Evolutionary conservation across 2,329 filamentous ascomycete species (phyloP), one percentile per base, ranked within the genome.

Genomic region (Aspergillus sergii): DNA sequence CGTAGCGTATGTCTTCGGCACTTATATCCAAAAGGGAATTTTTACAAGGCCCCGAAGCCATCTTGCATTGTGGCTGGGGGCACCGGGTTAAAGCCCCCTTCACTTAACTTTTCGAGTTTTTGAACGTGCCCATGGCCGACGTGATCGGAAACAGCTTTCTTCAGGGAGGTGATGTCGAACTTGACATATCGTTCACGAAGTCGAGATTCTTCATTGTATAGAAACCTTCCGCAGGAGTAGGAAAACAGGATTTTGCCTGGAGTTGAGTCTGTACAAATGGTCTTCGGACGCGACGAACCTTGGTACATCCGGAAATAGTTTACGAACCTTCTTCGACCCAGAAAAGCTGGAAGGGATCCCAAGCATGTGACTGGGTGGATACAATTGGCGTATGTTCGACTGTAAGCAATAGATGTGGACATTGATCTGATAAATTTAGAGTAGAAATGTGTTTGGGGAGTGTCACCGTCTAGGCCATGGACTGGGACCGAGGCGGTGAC

Each of bases 1-100:
- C 28, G 69, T 69, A 23, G 66, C 62, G 46, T 69, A 71, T 0
- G 56, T 46, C 39, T 62, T 71, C 5, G 67, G 65, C 1, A 67
- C 68, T 14, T 70, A 62, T 41, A 66, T 64, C n/a, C 23, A 50
- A 56, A 68, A 72, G 30, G 68, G 69, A 19, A 72, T 66, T 36
- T 72, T 72, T 21, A 63, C 64, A 41, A 74, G 66, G 61, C 63
- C 23, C 59, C 39, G 28, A 66, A 69, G 3, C 61, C 68, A 64
- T 72, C 70, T 39, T 72, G 65, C 59, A 70, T 68, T 1, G 70
- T 71, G 30, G 58, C 56, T 46, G 69, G 48, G 2, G 70, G 41
- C 3, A 70, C 71, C 3, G 65, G 67, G 53, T 71, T 71, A 57
- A 71, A 70, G n/a, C 66, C 68, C 21, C 64, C 64, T 62, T 68